phyloP scores from a whole-genome alignment of 306 rosid genomes.

The Hippophae gyantsensis region DNA sequence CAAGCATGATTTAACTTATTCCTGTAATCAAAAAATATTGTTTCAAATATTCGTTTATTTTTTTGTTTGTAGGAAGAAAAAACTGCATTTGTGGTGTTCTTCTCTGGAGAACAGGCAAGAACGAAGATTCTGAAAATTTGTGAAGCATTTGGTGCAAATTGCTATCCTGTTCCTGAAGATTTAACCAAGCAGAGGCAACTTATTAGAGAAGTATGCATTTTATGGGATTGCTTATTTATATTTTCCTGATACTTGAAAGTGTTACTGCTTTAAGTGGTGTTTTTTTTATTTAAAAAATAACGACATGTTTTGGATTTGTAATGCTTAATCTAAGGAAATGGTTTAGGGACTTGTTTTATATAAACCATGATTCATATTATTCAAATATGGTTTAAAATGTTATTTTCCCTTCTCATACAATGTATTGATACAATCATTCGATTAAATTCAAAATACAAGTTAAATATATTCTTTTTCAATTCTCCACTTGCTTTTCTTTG shows the following conservation, averaged over 20 bases:
- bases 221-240: constrained; percentile 5
- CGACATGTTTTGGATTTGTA: no score
- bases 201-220: constrained; percentile 66
- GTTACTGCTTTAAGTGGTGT: neutral
- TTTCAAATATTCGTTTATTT: no score
- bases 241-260: constrained; percentile 1
- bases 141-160: constrained; percentile 94
- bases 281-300: no score
- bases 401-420: constrained; percentile 10
- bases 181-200: constrained; percentile 78
- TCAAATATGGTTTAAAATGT: constrained; percentile 15
- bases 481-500: no score
- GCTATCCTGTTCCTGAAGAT: constrained; percentile 98
- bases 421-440: no score
- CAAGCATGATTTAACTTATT: neutral
- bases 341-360: no score
- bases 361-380: no score
- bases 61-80: constrained; percentile 73
- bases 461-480: no score
- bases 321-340: no score
- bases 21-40: neutral
- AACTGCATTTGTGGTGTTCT: constrained; percentile 86
- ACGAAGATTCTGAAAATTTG: constrained; percentile 89
- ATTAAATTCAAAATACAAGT: no score
- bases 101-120: constrained; percentile 96